A percentile compares a stretch with the other conserved stretches of the same genome.
Evolutionary conservation across 2,329 filamentous ascomycete genomes (phyloP).

Genomic region (Mycosphaerella arachidis): DNA sequence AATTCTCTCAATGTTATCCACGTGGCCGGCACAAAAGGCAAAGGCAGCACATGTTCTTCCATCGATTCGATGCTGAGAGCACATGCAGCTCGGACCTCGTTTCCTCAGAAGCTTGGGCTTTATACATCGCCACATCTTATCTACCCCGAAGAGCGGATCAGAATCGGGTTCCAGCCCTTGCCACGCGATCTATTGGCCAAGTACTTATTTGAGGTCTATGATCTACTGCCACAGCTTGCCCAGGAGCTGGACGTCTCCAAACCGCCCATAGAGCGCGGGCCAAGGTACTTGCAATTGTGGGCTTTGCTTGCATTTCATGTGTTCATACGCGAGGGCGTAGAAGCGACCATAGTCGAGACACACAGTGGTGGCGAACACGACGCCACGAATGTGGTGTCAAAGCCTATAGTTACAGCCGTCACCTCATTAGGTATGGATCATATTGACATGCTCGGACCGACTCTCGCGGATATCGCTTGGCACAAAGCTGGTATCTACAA

Average conservation of each 20-base stretch:
- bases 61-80: slow-evolving; percentile 64
- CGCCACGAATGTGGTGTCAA: slow-evolving; percentile 74
- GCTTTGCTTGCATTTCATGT: slow-evolving; percentile 81
- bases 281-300: slow-evolving; percentile 74
- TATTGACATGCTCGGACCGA: slow-evolving; percentile 69
- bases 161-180: slow-evolving; percentile 67
- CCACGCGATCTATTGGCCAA: slow-evolving; percentile 62
- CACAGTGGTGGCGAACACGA: slow-evolving; percentile 92
- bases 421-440: slow-evolving; percentile 84
- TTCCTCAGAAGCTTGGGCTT: slow-evolving; percentile 54
- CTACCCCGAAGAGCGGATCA: slow-evolving; percentile 75
- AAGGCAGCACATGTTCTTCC: slow-evolving; percentile 81
- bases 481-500: slow-evolving; percentile 88
- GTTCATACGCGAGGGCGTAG: slow-evolving; percentile 71
- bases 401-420: slow-evolving; percentile 66
- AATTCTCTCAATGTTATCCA: slow-evolving; percentile 55
- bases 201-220: slow-evolving; percentile 83
- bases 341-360: slow-evolving; percentile 78
- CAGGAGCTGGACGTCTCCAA: slow-evolving; percentile 52
- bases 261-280: slow-evolving; percentile 50
- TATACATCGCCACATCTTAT: slow-evolving; percentile 84
- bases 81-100: slow-evolving; percentile 46
- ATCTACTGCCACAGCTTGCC: slow-evolving; percentile 43
- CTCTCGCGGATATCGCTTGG: slow-evolving; percentile 79
- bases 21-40: slow-evolving; percentile 89